A percentile compares a stretch with the other conserved stretches of the same genome.
Conservation (phyloP, 2,329 filamentous ascomycete genomes). For the Lachnellula arida region DNA sequence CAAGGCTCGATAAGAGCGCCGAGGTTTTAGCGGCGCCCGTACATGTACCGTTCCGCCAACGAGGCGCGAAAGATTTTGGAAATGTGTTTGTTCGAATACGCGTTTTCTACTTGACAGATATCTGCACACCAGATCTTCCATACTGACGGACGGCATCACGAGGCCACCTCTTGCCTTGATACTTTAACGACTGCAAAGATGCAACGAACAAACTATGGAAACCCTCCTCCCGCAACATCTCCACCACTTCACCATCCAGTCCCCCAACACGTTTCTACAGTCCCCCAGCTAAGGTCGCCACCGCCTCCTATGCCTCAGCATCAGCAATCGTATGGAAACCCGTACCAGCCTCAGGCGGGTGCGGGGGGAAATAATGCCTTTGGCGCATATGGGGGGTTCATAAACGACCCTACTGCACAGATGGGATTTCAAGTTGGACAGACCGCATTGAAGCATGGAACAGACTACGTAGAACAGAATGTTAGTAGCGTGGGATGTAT, state of each 20-base stretch:
- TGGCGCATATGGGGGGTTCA: slow-evolving; percentile 82
- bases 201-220: slow-evolving; percentile 81
- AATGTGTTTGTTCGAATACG: slow-evolving; percentile 18
- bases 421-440: slow-evolving; percentile 93
- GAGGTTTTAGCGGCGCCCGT: not conserved
- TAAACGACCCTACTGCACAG: slow-evolving; percentile 92
- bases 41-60: not conserved
- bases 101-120: not conserved
- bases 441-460: slow-evolving; percentile 83
- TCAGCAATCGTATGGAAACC: slow-evolving; percentile 64
- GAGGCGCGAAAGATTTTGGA: slow-evolving; percentile 1
- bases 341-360: slow-evolving; percentile 60
- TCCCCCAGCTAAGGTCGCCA: slow-evolving; percentile 92
- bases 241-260: slow-evolving; percentile 95
- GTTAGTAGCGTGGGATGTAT: slow-evolving; percentile 45
- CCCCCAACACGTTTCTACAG: slow-evolving; percentile 96
- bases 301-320: slow-evolving; percentile 72
- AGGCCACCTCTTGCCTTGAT: not conserved
- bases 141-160: not conserved
- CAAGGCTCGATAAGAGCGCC: not conserved
- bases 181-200: slow-evolving; percentile 42
- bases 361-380: slow-evolving; percentile 48
- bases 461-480: slow-evolving; percentile 94
- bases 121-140: not conserved
- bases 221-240: slow-evolving; percentile 63